Base-by-base conservation (phyloP, 306 rosid genomes). In the Astragalus membranaceus region DNA sequence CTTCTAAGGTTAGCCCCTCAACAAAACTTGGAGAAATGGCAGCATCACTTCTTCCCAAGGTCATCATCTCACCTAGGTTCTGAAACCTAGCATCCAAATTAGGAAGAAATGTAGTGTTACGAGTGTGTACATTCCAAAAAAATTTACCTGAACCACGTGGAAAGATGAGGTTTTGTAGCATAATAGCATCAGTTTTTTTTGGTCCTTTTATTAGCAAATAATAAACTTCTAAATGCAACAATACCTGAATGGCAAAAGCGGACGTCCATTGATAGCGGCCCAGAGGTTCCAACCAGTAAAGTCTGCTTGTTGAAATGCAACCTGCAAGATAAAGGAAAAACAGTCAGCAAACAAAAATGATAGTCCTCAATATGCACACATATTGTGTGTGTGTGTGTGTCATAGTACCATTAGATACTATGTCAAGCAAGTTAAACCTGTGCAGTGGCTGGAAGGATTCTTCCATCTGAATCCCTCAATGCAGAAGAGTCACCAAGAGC, bases 301-400 rank as follows among this genome's bases (percentile, higher is more conserved):
- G 81, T 90, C 98, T 1, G 98, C 98, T 78, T 93, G 97, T 84
- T 93, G 98, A 85, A 93, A 90, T 16, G 98, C 97, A 77, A 94
- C 98, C 92, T 91, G 77, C 56, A 39, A 70, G 30, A 65, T 26
- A 67, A 75, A 72, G 37, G 44, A n/a, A 64, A 64, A 73, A 71
- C 75, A 72, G 46, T 20, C 16, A 67, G 29, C 72, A 79, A 68
- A 64, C 15, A 56, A 67, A 50, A 32, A 67, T 54, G 53, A 46
- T 42, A 26, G 7, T 30, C 32, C 69, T 53, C 23, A 52, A 65
- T 32, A 60, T 17, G 43, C 8, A 48, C 7, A 53, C 33, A 14
- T 2, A 26, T 37, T 51, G 30, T 36, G 41, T 36, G 41, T 36
- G 8, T 5, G 41, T 36, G 41, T 7, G 8, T 36, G 39, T 14